phyloP scores from a whole-genome alignment of 352 stramenopile genomes.

The Phytopythium kandeliae region DNA sequence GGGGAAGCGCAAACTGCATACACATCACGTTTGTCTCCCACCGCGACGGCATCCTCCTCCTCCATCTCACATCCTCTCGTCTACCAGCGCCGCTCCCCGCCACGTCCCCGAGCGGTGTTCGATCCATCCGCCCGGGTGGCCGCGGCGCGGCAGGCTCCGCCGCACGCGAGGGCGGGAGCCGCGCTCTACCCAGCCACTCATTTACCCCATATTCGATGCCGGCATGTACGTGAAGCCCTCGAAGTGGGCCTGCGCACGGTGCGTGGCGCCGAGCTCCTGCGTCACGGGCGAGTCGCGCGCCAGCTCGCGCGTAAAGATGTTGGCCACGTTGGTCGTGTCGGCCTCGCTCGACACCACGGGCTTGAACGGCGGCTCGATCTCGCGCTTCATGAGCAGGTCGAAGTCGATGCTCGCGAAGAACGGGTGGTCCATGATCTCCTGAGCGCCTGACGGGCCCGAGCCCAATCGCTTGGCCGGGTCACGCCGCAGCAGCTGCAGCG shows the following conservation, averaged over 20 bases:
- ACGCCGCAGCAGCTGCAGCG: conserved; percentile 55
- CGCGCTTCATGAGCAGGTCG: conserved; percentile 70
- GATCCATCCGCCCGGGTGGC: conserved; percentile 4
- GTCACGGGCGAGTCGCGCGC: conserved; percentile 86
- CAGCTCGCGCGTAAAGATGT: conserved; percentile 83
- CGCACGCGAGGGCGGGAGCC: background rate
- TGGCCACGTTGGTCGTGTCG: conserved; percentile 84
- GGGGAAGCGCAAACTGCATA: conserved; percentile 2
- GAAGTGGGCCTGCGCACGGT: conserved; percentile 86
- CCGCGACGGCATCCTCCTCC: background rate
- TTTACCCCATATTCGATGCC: conserved; percentile 38
- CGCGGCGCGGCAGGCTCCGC: background rate
- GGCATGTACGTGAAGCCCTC: conserved; percentile 93
- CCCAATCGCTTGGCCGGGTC: conserved; percentile 82
- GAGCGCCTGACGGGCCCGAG: conserved; percentile 70
- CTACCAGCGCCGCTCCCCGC: background rate
- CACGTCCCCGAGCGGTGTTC: conserved; percentile 1
- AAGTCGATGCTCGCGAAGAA: conserved; percentile 88
- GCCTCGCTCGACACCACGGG: conserved; percentile 78
- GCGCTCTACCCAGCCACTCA: conserved; percentile 4
- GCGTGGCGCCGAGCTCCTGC: conserved; percentile 75
- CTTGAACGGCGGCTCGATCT: conserved; percentile 86
- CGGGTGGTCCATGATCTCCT: conserved; percentile 88
- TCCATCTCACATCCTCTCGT: background rate
- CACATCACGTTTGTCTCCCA: conserved; percentile 5